Percentiles rank a stretch among this genome's conserved stretches.
Evolutionary conservation across 73 alveolate genomes (phyloP).

Genomic region (Paramecium sonneborni): DNA sequence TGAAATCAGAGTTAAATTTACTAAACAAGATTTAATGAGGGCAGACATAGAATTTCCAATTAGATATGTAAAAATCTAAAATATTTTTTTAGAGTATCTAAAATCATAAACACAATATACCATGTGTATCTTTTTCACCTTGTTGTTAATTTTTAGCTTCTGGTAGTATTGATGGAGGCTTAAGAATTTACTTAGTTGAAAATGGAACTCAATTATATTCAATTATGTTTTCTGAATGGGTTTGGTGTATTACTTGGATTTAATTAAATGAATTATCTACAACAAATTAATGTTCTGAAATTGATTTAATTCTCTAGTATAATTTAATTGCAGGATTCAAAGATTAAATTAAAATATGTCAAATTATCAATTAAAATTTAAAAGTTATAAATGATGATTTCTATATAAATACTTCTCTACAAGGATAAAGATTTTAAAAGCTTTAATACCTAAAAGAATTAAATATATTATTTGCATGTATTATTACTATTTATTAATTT

Average conservation of each 20-base stretch:
- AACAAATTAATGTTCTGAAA: neutral
- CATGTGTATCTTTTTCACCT: neutral
- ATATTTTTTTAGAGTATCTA: neutral
- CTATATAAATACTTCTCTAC: neutral
- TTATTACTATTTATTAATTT: neutral
- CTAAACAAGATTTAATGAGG: neutral
- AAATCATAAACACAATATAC: constrained; percentile 5
- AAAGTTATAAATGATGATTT: neutral
- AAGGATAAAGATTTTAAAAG: neutral
- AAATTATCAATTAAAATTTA: neutral
- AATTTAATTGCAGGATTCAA: neutral
- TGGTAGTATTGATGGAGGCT: neutral
- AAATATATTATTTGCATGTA: neutral
- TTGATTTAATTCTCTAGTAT: neutral
- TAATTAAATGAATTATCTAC: neutral
- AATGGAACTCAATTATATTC: neutral
- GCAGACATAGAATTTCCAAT: neutral
- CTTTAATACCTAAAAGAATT: neutral
- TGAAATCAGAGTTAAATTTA: neutral
- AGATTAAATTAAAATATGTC: neutral
- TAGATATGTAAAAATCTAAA: neutral
- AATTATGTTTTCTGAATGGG: neutral
- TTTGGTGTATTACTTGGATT: neutral
- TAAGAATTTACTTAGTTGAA: neutral
- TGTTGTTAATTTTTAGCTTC: neutral